These are phyloP conservation scores for Citropsis articulata DNA, from an alignment of 345 rosid genomes.

Conservation along the genomic window DNA sequence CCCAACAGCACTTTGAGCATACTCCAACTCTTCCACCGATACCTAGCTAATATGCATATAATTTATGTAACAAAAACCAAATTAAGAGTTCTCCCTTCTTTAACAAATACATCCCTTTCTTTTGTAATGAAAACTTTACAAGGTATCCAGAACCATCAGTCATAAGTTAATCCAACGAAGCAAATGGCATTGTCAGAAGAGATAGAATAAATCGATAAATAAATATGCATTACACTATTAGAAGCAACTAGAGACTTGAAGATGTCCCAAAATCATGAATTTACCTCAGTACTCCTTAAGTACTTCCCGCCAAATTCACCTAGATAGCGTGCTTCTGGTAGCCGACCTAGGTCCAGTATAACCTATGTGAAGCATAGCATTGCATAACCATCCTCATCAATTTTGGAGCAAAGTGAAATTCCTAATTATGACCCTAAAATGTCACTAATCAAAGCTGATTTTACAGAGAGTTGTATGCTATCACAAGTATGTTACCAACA, in stretches of 20 bases:
- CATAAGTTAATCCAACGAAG: background rate
- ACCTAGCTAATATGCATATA: constrained; percentile 41
- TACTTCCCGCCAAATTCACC: constrained; percentile 53
- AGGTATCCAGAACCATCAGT: background rate
- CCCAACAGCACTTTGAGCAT: constrained; percentile 54
- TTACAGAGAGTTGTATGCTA: no score
- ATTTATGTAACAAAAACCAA: background rate
- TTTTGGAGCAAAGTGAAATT: background rate
- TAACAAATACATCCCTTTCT: background rate
- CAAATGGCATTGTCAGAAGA: background rate
- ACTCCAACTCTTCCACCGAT: constrained; percentile 53
- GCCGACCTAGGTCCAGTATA: constrained; percentile 53
- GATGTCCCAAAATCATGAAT: background rate
- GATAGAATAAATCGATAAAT: background rate
- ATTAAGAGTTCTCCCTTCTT: background rate
- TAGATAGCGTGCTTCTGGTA: constrained; percentile 63
- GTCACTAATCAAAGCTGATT: no score
- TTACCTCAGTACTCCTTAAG: constrained; percentile 55
- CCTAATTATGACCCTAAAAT: no score
- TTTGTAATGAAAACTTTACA: background rate
- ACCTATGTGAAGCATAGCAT: constrained; percentile 29
- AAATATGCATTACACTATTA: background rate
- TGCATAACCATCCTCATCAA: background rate
- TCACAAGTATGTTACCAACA: background rate
- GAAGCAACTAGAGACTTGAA: background rate